phyloP scores from a whole-genome alignment of 306 rosid species.

The Quercus bicolor region DNA sequence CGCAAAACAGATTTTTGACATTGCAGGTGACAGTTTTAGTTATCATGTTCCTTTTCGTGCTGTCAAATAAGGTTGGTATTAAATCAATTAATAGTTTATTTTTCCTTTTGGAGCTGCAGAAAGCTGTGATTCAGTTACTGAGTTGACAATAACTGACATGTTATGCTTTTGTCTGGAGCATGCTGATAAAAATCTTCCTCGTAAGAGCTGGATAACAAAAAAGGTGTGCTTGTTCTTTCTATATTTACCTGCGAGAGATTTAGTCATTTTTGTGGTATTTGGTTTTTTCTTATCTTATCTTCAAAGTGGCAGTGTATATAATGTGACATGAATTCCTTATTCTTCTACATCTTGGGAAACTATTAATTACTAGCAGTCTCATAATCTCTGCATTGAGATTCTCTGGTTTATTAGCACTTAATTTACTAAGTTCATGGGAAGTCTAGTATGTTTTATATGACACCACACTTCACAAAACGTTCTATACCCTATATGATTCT shows the following conservation, averaged over 20 bases:
- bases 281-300: background rate
- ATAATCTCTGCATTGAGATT: background rate
- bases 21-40: conserved; percentile 55
- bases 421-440: background rate
- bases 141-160: conserved; percentile 55
- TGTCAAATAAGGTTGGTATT: background rate
- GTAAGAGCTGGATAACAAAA: conserved; percentile 23
- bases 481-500: background rate
- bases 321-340: background rate
- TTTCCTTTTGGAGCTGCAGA: conserved; percentile 40
- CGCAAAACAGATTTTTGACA: conserved; percentile 73
- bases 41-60: conserved; percentile 3
- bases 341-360: background rate
- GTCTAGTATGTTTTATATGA: background rate
- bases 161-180: conserved; percentile 67
- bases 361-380: background rate
- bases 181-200: conserved; percentile 70
- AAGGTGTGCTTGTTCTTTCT: conserved; percentile 43
- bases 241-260: background rate
- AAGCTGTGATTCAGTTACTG: conserved; percentile 45
- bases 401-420: background rate
- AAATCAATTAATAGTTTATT: background rate
- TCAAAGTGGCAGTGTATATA: background rate
- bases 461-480: background rate
- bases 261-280: background rate